Percentiles rank a stretch among this genome's conserved stretches.
Evolutionary conservation across 2,329 filamentous ascomycete genomes (phyloP).

Genomic region (Leptographium lundbergii): DNA sequence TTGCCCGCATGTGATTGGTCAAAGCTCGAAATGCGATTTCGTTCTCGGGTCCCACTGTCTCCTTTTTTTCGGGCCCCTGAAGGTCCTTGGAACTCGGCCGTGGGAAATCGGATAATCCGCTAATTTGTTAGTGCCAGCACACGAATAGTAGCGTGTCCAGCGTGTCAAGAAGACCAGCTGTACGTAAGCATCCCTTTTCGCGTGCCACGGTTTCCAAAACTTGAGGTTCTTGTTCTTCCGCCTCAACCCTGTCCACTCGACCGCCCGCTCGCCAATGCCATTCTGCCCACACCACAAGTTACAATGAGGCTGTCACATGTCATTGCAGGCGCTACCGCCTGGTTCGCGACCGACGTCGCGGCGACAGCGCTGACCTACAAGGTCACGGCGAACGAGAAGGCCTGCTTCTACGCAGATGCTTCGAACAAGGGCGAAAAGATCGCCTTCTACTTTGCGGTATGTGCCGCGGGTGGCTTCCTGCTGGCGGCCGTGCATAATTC

Average conservation of each 20-base stretch:
- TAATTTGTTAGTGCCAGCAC: neutral
- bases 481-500: neutral
- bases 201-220: neutral
- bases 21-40: neutral
- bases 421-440: conserved; percentile 75
- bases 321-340: conserved; percentile 57
- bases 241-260: neutral
- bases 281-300: conserved; percentile 4
- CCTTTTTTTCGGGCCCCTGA: neutral
- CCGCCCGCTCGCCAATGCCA: neutral
- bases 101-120: conserved; percentile 11
- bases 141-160: conserved; percentile 9
- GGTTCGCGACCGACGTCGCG: conserved; percentile 55
- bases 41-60: neutral
- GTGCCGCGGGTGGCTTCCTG: conserved; percentile 15
- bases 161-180: conserved; percentile 5
- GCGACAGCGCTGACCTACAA: conserved; percentile 94
- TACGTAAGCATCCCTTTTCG: conserved; percentile 5
- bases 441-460: conserved; percentile 95
- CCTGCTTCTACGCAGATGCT: conserved; percentile 83
- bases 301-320: conserved; percentile 55
- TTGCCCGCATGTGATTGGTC: neutral
- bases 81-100: neutral
- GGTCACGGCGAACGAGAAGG: conserved; percentile 78
- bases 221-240: neutral